Conservation (phyloP, 2,329 filamentous ascomycete species). For the Aspergillus candidus region DNA sequence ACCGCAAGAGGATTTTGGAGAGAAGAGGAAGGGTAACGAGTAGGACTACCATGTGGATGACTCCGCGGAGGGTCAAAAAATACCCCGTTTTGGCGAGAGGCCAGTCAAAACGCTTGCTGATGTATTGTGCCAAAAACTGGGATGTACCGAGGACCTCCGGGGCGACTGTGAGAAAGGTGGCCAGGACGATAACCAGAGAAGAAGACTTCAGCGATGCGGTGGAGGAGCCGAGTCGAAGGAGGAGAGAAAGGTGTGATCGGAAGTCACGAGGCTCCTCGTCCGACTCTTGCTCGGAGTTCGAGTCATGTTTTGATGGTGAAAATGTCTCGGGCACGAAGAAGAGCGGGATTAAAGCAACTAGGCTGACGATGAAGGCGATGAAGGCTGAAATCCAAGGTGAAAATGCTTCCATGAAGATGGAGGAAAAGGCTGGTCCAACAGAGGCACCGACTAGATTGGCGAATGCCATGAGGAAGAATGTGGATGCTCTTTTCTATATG, state of each 20-base stretch:
- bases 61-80: not conserved
- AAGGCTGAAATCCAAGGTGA: not conserved
- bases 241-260: not conserved
- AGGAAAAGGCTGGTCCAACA: not conserved
- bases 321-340: not conserved
- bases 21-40: not conserved
- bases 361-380: not conserved
- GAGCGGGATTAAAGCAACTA: not conserved
- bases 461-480: not conserved
- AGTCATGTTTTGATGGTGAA: not conserved
- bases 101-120: constrained; percentile 4
- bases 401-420: not conserved
- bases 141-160: constrained; percentile 1
- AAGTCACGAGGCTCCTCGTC: not conserved
- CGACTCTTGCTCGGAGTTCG: not conserved
- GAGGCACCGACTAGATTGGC: not conserved
- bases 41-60: not conserved
- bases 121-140: not conserved
- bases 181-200: not conserved
- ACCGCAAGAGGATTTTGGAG: not conserved
- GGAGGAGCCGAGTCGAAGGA: not conserved
- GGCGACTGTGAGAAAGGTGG: constrained; percentile 1
- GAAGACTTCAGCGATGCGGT: not conserved
- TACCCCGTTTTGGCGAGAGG: constrained; percentile 1
- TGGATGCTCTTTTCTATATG: not conserved